Percentiles rank a stretch among this genome's conserved stretches.
Evolutionary conservation across 2,329 filamentous ascomycete species (phyloP).

Genomic region (Capronia epimyces): DNA sequence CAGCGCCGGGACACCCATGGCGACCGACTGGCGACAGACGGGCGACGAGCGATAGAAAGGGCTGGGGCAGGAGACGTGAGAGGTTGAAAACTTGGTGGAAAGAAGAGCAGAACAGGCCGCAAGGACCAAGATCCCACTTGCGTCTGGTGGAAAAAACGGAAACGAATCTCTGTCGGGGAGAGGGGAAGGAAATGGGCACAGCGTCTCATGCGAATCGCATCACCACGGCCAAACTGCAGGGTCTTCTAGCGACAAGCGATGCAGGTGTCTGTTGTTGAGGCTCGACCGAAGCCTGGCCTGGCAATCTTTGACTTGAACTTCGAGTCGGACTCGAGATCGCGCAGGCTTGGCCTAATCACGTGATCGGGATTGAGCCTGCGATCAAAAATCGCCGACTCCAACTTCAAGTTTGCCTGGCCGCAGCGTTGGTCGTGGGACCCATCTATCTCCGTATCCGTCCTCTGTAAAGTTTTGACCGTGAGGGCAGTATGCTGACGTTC

Average conservation of each 20-base stretch:
- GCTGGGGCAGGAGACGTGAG: background rate
- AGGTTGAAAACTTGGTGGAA: background rate
- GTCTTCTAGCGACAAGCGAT: background rate
- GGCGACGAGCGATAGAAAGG: background rate
- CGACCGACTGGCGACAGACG: background rate
- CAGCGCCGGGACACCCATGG: conserved; percentile 88
- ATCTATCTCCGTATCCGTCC: too few relatives aligned
- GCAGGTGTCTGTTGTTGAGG: background rate
- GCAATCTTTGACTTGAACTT: background rate
- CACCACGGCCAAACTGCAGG: background rate
- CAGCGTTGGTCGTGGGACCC: too few relatives aligned
- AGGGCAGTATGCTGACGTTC: too few relatives aligned
- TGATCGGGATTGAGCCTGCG: too few relatives aligned
- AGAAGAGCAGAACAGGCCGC: background rate
- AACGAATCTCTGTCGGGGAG: background rate
- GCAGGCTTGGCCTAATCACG: background rate
- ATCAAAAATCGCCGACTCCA: background rate
- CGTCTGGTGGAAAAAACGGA: background rate
- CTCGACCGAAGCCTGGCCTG: too few relatives aligned
- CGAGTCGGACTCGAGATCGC: background rate
- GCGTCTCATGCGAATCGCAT: background rate
- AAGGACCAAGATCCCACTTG: background rate
- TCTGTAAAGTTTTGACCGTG: too few relatives aligned
- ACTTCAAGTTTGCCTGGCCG: background rate
- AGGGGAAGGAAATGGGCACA: background rate